phyloP scores from a whole-genome alignment of 1,139 yeast species.

The Debaryomyces robertsiae region DNA sequence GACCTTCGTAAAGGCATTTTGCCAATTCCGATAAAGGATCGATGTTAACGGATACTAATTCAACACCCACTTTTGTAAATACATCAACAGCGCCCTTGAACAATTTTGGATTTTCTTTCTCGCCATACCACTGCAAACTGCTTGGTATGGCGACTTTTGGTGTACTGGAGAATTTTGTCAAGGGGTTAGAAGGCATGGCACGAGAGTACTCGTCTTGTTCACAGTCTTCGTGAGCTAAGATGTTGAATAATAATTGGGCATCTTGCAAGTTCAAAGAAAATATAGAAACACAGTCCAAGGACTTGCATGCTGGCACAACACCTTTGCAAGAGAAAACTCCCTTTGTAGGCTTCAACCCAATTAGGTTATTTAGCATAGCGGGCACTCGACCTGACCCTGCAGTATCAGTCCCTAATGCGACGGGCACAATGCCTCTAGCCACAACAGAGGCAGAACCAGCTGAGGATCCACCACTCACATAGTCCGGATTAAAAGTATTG shows the following conservation, averaged over 20 bases:
- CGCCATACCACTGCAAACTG: slow-evolving; percentile 76
- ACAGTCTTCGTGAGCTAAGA: slow-evolving; percentile 73
- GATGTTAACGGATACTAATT: slow-evolving; percentile 65
- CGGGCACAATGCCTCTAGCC: slow-evolving; percentile 84
- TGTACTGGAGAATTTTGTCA: slow-evolving; percentile 55
- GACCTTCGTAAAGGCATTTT: slow-evolving; percentile 89
- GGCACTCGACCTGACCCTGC: slow-evolving; percentile 99
- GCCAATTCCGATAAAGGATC: slow-evolving; percentile 79
- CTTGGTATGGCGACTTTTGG: slow-evolving; percentile 78
- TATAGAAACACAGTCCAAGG: slow-evolving; percentile 88
- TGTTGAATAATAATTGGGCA: slow-evolving; percentile 73
- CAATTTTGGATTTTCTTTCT: slow-evolving; percentile 70
- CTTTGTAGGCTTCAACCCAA: slow-evolving; percentile 90
- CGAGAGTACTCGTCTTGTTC: slow-evolving; percentile 81
- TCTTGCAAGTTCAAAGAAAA: slow-evolving; percentile 77
- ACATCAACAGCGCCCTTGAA: slow-evolving; percentile 62
- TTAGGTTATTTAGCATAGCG: slow-evolving; percentile 88
- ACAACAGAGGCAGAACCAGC: slow-evolving; percentile 95
- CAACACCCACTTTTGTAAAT: slow-evolving; percentile 59
- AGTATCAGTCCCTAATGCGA: slow-evolving; percentile 92
- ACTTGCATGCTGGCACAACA: slow-evolving; percentile 96
- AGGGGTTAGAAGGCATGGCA: slow-evolving; percentile 66
- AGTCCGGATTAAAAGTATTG: slow-evolving; percentile 69
- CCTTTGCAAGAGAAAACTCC: slow-evolving; percentile 86
- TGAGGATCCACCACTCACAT: slow-evolving; percentile 92